Evolutionary conservation across 2,329 filamentous ascomycete genomes (phyloP).

Genomic region (Monosporascus cannonballus): DNA sequence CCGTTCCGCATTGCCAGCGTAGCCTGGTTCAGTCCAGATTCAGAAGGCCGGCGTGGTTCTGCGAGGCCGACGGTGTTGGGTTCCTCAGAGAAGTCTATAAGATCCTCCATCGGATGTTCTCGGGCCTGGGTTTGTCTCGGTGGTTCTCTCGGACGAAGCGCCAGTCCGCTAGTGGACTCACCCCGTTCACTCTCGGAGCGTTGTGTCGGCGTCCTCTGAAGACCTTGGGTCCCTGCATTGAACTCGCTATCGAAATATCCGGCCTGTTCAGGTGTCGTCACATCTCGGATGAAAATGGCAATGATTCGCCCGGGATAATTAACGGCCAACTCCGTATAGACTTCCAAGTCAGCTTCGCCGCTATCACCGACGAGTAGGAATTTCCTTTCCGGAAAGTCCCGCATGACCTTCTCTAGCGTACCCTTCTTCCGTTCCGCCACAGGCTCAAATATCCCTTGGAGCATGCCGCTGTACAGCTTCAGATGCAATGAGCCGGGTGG

Average conservation of each 20-base stretch:
- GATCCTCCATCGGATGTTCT: slow-evolving; percentile 44
- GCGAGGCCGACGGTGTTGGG: slow-evolving; percentile 32
- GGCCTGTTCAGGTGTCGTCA: slow-evolving; percentile 70
- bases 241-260: slow-evolving; percentile 70
- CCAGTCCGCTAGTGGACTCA: slow-evolving; percentile 20
- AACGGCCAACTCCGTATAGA: slow-evolving; percentile 89
- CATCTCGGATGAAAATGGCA: slow-evolving; percentile 90
- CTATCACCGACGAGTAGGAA: slow-evolving; percentile 94
- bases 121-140: slow-evolving; percentile 18
- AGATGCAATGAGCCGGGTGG: slow-evolving; percentile 88
- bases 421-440: slow-evolving; percentile 92
- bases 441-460: slow-evolving; percentile 96
- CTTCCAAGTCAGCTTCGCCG: slow-evolving; percentile 92
- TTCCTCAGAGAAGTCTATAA: slow-evolving; percentile 57
- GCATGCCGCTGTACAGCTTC: slow-evolving; percentile 94
- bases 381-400: slow-evolving; percentile 81
- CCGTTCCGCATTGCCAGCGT: slow-evolving; percentile 16
- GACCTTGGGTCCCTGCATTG: slow-evolving; percentile 17
- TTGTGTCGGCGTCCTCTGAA: slow-evolving; percentile 16
- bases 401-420: slow-evolving; percentile 76
- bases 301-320: slow-evolving; percentile 77
- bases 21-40: slow-evolving; percentile 19
- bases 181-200: slow-evolving; percentile 13
- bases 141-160: slow-evolving; percentile 26
- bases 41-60: slow-evolving; percentile 26